Base-by-base conservation (phyloP, 805 yeast genomes). In the Candida ficus region DNA sequence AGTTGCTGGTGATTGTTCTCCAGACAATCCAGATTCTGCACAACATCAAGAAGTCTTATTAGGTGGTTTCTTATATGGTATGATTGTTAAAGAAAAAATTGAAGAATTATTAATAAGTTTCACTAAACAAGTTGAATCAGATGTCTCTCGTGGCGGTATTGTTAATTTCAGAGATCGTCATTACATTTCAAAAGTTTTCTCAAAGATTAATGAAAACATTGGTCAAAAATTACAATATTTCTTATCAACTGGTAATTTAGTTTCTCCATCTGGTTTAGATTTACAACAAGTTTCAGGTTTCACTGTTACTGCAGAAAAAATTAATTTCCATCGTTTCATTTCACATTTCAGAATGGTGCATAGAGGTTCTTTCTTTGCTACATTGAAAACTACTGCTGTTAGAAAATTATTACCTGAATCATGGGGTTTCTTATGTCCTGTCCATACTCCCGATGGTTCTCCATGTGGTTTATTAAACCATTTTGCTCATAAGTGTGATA, bases 261-360 rank as follows among this genome's bases (percentile, higher is more conserved):
- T 93, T 2, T 87, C 96, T 8, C 97, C 91, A 61, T 86, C 97
- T 21, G 99, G 99, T 60, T 75, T 93, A 44, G 99, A 93, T 73
- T 76, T 93, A 64, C 99, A 93, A 66, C 99, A 93, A 70, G 96
- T 89, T 37, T 83, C 95, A 39, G 99, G 99, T 56, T 93, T 87
- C 64, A 93, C 99, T 1, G 99, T 93, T 51, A 98, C 93, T 47
- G 99, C 98, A 4, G 99, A 93, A 68, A 93, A 93, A 66, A 93
- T 93, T 66, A 93, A 93, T 63, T 93, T 89, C 75, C 84, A 93
- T 66, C 83, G 99, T 60, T 93, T 93, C 70, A 80, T 93, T 49
- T 82, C 98, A n/a, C 99, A 93, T 71, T 93, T 93, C 76, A 74
- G 99, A 68, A 93, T 93, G 99, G 98, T 93, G 39, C 99, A 93